phyloP scores from a whole-genome alignment of 345 rosid genomes.

The Combretum micranthum region DNA sequence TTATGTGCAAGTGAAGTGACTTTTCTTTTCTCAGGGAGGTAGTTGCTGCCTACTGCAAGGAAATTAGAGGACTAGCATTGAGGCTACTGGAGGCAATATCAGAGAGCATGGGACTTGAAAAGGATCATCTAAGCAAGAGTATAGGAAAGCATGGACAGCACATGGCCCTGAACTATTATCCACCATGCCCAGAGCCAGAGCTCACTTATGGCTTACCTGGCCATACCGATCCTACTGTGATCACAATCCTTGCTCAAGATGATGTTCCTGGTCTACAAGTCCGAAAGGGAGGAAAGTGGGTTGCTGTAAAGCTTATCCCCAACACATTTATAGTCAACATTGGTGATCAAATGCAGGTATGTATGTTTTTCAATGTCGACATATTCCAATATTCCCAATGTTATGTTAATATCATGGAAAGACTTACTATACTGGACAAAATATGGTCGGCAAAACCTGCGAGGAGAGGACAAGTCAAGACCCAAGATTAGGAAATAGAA shows the following conservation, averaged over 20 bases:
- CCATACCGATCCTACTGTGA: conserved; percentile 62
- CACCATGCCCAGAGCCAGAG: conserved; percentile 74
- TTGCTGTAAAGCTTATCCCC: conserved; percentile 54
- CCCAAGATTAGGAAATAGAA: no score
- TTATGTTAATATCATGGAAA: no score
- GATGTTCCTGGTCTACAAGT: conserved; percentile 68
- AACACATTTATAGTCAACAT: conserved; percentile 59
- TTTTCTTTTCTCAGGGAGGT: conserved; percentile 25
- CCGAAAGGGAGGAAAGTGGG: conserved; percentile 57
- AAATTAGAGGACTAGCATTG: conserved; percentile 37
- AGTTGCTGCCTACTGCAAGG: conserved; percentile 50
- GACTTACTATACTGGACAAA: no score
- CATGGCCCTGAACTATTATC: conserved; percentile 84
- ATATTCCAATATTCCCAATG: no score
- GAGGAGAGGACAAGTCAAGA: no score
- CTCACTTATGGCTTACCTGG: conserved; percentile 68
- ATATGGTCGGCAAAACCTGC: no score
- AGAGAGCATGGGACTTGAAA: conserved; percentile 62
- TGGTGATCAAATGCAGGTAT: conserved; percentile 73
- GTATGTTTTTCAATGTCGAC: no score
- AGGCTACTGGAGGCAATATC: conserved; percentile 62
- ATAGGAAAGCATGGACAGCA: conserved; percentile 64
- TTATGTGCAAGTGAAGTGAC: neutral
- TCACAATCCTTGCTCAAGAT: conserved; percentile 74
- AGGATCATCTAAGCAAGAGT: conserved; percentile 28